Percentiles rank a stretch among this genome's conserved stretches.
Evolutionary conservation across 2,329 filamentous ascomycete genomes (phyloP).

Genomic region (Ceratocystis ficicola): DNA sequence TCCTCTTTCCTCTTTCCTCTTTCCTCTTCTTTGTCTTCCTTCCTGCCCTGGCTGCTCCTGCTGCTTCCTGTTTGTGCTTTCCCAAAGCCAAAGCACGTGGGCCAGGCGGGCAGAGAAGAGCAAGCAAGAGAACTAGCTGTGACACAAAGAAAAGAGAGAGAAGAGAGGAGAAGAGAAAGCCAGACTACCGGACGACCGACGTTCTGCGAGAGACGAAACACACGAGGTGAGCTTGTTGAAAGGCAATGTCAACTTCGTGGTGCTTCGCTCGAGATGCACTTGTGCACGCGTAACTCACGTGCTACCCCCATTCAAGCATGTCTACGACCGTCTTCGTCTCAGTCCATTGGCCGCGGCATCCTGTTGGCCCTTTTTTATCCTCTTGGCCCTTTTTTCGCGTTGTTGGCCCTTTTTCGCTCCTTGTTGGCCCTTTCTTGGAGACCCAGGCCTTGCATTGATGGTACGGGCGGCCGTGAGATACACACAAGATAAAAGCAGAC

Average conservation of each 20-base stretch:
- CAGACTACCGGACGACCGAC: too few species aligned
- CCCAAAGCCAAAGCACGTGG: background rate
- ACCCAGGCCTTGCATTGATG: background rate
- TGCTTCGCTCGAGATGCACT: background rate
- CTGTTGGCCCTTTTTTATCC: background rate
- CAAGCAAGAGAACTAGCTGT: too few species aligned
- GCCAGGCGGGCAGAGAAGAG: background rate
- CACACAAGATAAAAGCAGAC: background rate
- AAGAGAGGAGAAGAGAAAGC: too few species aligned
- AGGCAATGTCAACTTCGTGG: too few species aligned
- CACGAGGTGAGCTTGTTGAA: too few species aligned
- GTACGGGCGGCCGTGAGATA: background rate
- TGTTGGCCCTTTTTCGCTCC: too few species aligned
- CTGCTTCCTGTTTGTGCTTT: background rate
- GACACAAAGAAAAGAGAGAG: too few species aligned
- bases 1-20: too few species aligned
- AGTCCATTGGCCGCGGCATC: constrained; percentile 1
- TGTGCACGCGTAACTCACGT: background rate
- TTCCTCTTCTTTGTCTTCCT: background rate
- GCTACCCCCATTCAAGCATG: background rate
- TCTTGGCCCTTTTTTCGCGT: background rate
- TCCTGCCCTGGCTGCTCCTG: background rate
- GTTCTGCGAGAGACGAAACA: too few species aligned
- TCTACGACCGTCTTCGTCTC: background rate
- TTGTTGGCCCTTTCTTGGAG: background rate